Base-by-base conservation (phyloP, 1,284 basidiomycete species). In the Leccinum holopus region DNA sequence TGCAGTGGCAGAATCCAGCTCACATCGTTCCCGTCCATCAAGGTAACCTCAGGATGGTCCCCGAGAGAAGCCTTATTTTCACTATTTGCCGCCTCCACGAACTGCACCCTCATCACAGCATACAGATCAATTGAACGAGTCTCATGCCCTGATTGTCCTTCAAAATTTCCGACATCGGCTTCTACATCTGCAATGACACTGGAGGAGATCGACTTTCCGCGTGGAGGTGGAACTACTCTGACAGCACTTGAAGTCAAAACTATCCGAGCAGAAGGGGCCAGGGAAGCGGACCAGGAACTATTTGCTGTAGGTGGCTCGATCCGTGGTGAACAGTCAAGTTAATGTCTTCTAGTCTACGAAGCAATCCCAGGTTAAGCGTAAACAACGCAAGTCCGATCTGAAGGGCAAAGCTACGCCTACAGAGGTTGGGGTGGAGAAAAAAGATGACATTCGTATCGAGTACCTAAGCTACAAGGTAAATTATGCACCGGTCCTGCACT, bases 181-280 rank as follows among this genome's bases (percentile, higher is more conserved):
- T 37, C 37, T 37, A 37, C 37, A 37, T 37, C 37, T 37, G 37
- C 37, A 37, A 37, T 37, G 3, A 37, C 37, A 5, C 37, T 39
- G 37, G 14, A 39, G 37, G 37, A 39, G 37, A 39, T 39, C 37
- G 95, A 98, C 78, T 99, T 98, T 76, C 96, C 96, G 55, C 87
- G 97, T 70, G 97, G 97, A 53, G 91, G 91, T 39, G 91, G 91
- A 59, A 89, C 88, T 2, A 81, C 81, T 44, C 85, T 97, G 68
- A 97, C 96, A 33, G 90, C 94, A 32, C 80, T 95, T n/a, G 96
- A 99, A 77, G 89, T 95, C 66, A 94, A 96, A 74, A 81, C 90
- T 64, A 86, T 94, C 32, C 86, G 90, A 61, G 87, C 90, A 21
- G 96, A 98, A 75, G 97, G 88, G 5, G 80, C 86, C 10, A 87